phyloP scores from a whole-genome alignment of 2,329 filamentous ascomycete genomes.

The Hypomyces rosellus region DNA sequence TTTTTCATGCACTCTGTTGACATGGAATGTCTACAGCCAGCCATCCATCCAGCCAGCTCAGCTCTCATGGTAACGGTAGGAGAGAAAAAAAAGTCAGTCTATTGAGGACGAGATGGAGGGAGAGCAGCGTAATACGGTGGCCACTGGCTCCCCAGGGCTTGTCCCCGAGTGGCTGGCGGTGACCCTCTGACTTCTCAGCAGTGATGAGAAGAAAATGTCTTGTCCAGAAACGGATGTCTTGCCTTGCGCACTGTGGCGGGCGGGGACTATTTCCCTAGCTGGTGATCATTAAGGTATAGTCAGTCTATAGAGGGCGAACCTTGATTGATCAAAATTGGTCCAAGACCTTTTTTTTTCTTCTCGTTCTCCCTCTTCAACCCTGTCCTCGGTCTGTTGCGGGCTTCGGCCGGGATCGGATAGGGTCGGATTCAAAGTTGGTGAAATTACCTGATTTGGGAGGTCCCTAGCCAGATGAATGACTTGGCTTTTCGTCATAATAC shows the following conservation, averaged over 20 bases:
- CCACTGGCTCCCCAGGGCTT: neutral
- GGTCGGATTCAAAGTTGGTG: neutral
- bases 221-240: neutral
- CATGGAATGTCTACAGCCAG: constrained; percentile 3
- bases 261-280: constrained; percentile 10
- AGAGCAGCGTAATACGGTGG: too few species aligned
- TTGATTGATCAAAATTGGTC: constrained; percentile 1
- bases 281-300: constrained; percentile 10
- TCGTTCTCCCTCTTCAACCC: too few species aligned
- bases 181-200: neutral
- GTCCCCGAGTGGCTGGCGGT: neutral
- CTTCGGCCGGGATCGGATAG: constrained; percentile 10
- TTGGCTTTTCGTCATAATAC: neutral
- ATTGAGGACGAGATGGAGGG: too few species aligned
- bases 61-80: constrained; percentile 1
- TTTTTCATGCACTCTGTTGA: neutral
- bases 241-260: constrained; percentile 10
- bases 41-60: neutral
- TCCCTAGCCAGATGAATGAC: neutral
- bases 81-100: neutral
- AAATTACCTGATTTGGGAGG: too few species aligned
- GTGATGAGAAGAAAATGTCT: neutral
- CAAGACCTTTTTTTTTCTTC: constrained; percentile 4
- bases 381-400: constrained; percentile 1
- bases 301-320: too few species aligned